Evolutionary conservation across 768 basidiomycete species (phyloP).

Genomic region (Tephrocybe sp.): DNA sequence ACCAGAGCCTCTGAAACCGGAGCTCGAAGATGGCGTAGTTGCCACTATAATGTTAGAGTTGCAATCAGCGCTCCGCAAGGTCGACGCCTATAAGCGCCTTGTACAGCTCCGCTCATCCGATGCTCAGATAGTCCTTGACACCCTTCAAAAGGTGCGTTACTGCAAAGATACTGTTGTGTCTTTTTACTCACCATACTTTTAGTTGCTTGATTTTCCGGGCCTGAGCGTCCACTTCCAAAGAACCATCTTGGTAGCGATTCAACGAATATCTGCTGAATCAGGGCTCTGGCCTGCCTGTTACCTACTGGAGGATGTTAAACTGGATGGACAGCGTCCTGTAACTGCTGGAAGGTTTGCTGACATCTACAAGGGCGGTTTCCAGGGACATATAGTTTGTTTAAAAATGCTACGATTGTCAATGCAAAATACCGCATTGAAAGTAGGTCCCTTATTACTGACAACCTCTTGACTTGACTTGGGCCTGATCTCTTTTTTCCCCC

Average conservation of each 20-base stretch:
- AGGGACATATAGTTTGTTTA: not conserved
- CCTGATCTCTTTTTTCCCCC: not conserved
- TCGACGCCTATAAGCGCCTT: not conserved
- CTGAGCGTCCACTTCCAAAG: not conserved
- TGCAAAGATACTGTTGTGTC: not conserved
- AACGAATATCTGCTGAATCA: not conserved
- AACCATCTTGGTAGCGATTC: not conserved
- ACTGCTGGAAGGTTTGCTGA: not conserved
- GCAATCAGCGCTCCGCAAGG: not conserved
- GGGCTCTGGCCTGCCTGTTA: not conserved
- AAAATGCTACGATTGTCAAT: not conserved
- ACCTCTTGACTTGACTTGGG: too few species aligned
- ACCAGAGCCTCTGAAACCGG: too few species aligned
- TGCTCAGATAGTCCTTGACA: not conserved
- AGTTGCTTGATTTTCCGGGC: not conserved
- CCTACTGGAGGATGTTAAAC: not conserved
- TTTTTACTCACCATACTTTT: not conserved
- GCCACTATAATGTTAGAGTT: not conserved
- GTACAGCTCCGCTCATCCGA: not conserved
- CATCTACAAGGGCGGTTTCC: not conserved
- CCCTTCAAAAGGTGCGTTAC: not conserved
- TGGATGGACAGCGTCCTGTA: not conserved
- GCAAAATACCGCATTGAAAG: not conserved
- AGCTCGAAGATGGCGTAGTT: too few species aligned
- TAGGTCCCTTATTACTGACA: too few species aligned